Conservation (phyloP, 192 early-diverging fungal genomes). For the Coemansia sp. region DNA sequence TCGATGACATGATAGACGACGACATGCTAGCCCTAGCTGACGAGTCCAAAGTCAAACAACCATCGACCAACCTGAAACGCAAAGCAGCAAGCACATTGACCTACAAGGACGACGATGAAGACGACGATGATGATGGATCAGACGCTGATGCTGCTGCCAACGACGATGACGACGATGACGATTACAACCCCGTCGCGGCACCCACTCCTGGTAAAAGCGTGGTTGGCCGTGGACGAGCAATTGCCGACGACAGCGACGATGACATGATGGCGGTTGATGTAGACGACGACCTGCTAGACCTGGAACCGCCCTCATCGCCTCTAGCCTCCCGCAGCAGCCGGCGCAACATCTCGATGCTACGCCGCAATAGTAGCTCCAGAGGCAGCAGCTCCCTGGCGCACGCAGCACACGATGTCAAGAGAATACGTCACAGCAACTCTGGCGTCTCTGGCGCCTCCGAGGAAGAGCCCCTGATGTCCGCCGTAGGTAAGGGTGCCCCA, state of each 20-base stretch:
- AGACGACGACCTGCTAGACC: too few species aligned
- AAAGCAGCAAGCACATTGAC: conserved; percentile 10
- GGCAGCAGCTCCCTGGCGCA: too few species aligned
- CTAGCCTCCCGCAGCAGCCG: too few species aligned
- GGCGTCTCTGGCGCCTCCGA: conserved; percentile 18
- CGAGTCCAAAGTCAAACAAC: neutral
- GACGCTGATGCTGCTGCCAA: neutral
- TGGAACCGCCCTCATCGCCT: too few species aligned
- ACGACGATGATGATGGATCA: neutral
- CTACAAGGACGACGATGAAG: neutral
- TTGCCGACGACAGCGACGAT: conserved; percentile 34
- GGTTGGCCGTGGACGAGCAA: conserved; percentile 8
- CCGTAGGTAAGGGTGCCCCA: neutral
- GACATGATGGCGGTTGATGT: conserved; percentile 6
- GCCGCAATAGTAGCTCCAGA: too few species aligned
- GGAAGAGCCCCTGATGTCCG: conserved; percentile 13
- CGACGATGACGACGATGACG: conserved; percentile 24
- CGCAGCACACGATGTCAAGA: conserved; percentile 10
- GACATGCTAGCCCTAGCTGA: conserved; percentile 13
- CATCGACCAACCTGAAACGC: neutral
- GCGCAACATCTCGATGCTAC: too few species aligned
- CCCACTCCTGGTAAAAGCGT: neutral
- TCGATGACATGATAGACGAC: conserved; percentile 17
- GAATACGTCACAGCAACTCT: conserved; percentile 7
- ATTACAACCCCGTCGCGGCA: conserved; percentile 13